These are phyloP conservation scores for Leishmania major DNA, from an alignment of 208 protist genomes.

Conservation along the genomic window DNA sequence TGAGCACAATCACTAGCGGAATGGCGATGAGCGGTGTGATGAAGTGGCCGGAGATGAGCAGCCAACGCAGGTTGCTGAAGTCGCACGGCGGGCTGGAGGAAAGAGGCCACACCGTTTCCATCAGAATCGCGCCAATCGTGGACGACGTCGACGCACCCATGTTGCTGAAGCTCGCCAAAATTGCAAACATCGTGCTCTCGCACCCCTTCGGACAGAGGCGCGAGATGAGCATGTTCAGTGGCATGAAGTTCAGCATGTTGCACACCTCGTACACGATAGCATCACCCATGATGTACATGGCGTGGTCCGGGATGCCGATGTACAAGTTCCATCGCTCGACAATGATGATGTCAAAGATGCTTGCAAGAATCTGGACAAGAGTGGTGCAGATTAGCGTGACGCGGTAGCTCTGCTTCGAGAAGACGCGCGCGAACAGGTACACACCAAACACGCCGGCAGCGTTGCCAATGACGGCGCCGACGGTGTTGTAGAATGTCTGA, in stretches of 20 bases:
- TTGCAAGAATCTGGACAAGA: constrained; percentile 41
- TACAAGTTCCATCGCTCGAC: constrained; percentile 60
- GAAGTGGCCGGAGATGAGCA: constrained; percentile 60
- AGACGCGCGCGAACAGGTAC: constrained; percentile 44
- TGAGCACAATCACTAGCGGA: constrained; percentile 51
- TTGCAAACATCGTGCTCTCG: constrained; percentile 72
- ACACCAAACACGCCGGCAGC: constrained; percentile 39
- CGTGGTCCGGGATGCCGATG: constrained; percentile 44
- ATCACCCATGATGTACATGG: constrained; percentile 69
- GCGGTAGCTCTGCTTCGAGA: constrained; percentile 47
- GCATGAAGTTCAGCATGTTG: constrained; percentile 71
- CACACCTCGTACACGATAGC: constrained; percentile 56
- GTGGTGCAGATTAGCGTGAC: constrained; percentile 50
- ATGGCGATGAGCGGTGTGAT: constrained; percentile 49
- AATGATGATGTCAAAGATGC: constrained; percentile 70
- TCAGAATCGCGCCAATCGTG: constrained; percentile 53
- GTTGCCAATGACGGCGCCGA: constrained; percentile 42
- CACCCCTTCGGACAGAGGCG: constrained; percentile 71
- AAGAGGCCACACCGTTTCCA: constrained; percentile 52
- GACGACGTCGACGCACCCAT: constrained; percentile 50
- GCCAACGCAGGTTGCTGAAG: constrained; percentile 51
- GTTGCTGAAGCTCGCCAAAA: constrained; percentile 77
- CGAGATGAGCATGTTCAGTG: constrained; percentile 68
- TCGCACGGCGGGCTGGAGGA: constrained; percentile 44
- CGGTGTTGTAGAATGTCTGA: constrained; percentile 51